phyloP scores from a whole-genome alignment of 2,329 filamentous ascomycete genomes.

The Xylariales sp. region DNA sequence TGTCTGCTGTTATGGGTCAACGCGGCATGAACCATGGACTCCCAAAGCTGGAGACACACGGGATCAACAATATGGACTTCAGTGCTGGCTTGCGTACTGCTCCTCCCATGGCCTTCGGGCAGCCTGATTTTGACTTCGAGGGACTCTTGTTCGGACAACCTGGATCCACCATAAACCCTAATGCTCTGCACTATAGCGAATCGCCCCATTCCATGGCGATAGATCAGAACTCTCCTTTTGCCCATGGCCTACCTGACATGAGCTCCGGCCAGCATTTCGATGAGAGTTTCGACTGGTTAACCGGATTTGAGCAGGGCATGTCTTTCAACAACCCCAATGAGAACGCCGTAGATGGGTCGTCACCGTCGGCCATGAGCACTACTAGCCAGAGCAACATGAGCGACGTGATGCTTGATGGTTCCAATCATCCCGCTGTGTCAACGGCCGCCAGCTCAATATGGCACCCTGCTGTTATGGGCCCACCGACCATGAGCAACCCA shows the following conservation, averaged over 20 bases:
- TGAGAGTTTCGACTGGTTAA: slow-evolving; percentile 76
- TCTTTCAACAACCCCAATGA: slow-evolving; percentile 67
- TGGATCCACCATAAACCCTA: slow-evolving; percentile 64
- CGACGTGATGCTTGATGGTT: slow-evolving; percentile 85
- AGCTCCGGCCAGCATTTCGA: slow-evolving; percentile 59
- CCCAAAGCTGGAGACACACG: slow-evolving; percentile 77
- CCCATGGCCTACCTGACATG: slow-evolving; percentile 53
- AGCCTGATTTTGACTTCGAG: slow-evolving; percentile 65
- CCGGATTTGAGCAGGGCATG: slow-evolving; percentile 75
- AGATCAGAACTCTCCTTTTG: slow-evolving; percentile 58
- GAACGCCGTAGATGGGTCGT: slow-evolving; percentile 84
- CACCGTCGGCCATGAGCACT: slow-evolving; percentile 92
- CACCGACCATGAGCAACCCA: slow-evolving; percentile 62
- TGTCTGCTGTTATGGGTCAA: slow-evolving; percentile 64
- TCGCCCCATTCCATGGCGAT: slow-evolving; percentile 64
- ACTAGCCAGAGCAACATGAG: slow-evolving; percentile 88
- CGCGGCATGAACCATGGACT: slow-evolving; percentile 64
- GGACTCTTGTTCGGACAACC: slow-evolving; percentile 62
- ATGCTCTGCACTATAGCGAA: slow-evolving; percentile 77
- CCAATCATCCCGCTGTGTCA: slow-evolving; percentile 55
- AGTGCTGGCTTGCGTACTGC: slow-evolving; percentile 72
- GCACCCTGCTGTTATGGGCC: slow-evolving; percentile 65
- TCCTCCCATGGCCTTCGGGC: slow-evolving; percentile 60
- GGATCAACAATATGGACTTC: slow-evolving; percentile 60
- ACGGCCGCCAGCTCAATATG: slow-evolving; percentile 58